Base-by-base conservation (phyloP, 257 asterid genomes). In the Solanum medicagineum region DNA sequence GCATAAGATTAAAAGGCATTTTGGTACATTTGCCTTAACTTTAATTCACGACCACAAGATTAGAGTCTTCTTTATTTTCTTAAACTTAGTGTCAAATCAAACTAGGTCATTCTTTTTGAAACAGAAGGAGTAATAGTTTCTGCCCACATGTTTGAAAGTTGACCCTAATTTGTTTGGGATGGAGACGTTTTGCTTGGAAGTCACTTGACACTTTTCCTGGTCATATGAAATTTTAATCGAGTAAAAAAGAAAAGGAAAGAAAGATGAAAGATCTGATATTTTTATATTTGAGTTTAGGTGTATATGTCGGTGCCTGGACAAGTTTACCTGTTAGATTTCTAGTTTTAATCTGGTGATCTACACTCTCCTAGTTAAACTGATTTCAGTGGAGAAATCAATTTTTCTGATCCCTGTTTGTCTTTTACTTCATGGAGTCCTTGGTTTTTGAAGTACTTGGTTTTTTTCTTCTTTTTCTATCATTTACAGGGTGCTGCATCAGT, bases 401-500 rank as follows among this genome's bases (percentile, higher is more conserved):
- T 45, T 51, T 79, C 51, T 53, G 47, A 79, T 79, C 54, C 80
- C 54, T 77, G 65, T 53, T 63, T 17, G 22, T 65, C 24, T 87
- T 75, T 75, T 68, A 9, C 20, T 26, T 40, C 15, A 53, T 47
- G 75, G 70, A 86, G 81, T 56, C 19, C 75, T 36, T 55, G 59
- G 75, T 53, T 79, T 85, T 83, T 90, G 83, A 90, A 53, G 45
- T 84, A 83, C 81, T 85, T 71, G 9, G 8, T 65, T 62, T 44
- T 80, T 81, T 86, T 54, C 47, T 36, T 56, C 68, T 42, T 84
- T 68, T 71, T 32, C 83, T 29, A 77, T 68, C 80, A 32, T 86
- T 55, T 57, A 84, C 90, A 92, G 93, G 93, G 85, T 87, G 89
- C 86, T 84, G 84, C 85, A 32, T 81, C 77, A 71, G 70, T 32